phyloP scores from a whole-genome alignment of 345 rosid genomes.

The Eutrema japonicum region DNA sequence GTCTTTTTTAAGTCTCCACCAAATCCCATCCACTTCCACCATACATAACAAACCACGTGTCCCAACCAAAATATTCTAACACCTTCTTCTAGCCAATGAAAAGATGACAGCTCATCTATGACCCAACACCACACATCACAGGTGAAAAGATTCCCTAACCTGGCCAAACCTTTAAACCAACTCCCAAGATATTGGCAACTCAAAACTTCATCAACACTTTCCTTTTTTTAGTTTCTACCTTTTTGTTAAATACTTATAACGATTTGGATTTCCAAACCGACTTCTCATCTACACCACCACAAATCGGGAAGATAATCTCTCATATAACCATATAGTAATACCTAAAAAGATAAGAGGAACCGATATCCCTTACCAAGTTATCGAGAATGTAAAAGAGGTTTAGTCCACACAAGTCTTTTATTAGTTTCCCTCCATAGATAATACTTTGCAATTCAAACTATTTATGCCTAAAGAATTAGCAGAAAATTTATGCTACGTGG shows the following conservation, averaged over 20 bases:
- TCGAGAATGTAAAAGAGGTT: too few species aligned
- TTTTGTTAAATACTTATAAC: not conserved
- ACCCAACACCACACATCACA: conserved; percentile 27
- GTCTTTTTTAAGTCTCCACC: conserved; percentile 41
- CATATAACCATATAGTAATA: too few species aligned
- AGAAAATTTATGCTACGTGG: too few species aligned
- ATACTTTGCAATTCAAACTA: too few species aligned
- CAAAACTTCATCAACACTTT: conserved; percentile 21
- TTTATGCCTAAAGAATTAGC: too few species aligned
- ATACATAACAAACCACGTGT: conserved; percentile 38
- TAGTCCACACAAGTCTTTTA: too few species aligned
- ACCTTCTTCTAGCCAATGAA: not conserved
- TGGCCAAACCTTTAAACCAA: conserved; percentile 37
- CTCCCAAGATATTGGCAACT: conserved; percentile 32
- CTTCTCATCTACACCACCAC: too few species aligned
- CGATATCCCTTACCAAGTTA: too few species aligned
- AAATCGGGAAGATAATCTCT: too few species aligned
- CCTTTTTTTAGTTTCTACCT: not conserved
- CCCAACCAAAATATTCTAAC: conserved; percentile 8
- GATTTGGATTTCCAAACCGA: too few species aligned
- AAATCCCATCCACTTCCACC: conserved; percentile 32
- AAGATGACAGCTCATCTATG: conserved; percentile 8
- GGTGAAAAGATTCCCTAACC: conserved; percentile 39
- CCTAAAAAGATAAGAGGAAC: too few species aligned
- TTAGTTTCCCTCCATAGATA: too few species aligned